Evolutionary conservation across 768 basidiomycete species (phyloP).

Genomic region (Hemileccinum impolitum): DNA sequence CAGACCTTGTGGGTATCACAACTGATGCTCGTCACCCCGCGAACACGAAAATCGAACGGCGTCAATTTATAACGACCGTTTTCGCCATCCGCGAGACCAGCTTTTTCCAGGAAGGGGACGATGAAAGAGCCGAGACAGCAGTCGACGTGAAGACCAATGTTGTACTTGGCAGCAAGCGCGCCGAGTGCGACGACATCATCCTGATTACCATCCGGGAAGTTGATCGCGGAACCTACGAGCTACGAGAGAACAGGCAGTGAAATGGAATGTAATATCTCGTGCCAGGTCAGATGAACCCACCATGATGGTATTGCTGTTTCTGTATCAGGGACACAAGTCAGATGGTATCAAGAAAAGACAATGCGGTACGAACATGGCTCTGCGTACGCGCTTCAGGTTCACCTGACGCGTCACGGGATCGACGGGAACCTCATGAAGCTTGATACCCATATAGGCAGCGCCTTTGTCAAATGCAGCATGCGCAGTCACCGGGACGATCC

Average conservation of each 20-base stretch:
- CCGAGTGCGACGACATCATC: constrained; percentile 83
- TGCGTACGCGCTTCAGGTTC: constrained; percentile 67
- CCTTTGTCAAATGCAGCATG: constrained; percentile 98
- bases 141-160: constrained; percentile 89
- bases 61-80: constrained; percentile 51
- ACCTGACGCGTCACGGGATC: constrained; percentile 74
- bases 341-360: background rate
- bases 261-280: background rate
- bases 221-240: constrained; percentile 84
- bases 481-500: constrained; percentile 79
- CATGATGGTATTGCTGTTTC: constrained; percentile 88
- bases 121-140: constrained; percentile 95
- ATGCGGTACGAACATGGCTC: constrained; percentile 72
- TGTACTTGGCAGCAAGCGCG: constrained; percentile 65
- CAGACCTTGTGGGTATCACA: constrained; percentile 92
- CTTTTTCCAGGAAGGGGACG: constrained; percentile 83
- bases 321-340: constrained; percentile 27
- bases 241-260: constrained; percentile 23
- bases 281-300: constrained; percentile 33
- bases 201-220: constrained; percentile 83
- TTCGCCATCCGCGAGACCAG: constrained; percentile 63
- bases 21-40: constrained; percentile 90
- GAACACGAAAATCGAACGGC: constrained; percentile 87
- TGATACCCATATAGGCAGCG: constrained; percentile 82
- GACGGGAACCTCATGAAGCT: constrained; percentile 84